Evolutionary conservation across 108 stramenopile species (phyloP), one percentile per base, ranked within the genome.

Genomic region (Cyclotella cryptica): DNA sequence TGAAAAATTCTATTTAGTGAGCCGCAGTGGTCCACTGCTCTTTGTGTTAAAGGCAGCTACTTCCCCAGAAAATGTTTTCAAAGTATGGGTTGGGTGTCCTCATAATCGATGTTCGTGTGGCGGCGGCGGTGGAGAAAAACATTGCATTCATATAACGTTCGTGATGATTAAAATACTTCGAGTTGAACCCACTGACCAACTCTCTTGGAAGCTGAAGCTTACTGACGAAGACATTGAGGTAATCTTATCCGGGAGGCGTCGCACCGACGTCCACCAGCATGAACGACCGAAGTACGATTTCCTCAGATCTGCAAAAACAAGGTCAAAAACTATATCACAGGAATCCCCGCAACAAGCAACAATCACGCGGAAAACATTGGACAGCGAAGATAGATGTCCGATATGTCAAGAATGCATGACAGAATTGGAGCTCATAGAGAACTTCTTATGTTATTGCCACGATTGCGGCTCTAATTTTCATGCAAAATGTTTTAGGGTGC

Each of bases 371-470:
- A 72, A 46, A 46, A 44, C 53, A 54, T 29, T 72, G 5, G 71
- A 45, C 3, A 13, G 47, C 4, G 26, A 46, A 28, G 59, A 61
- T 11, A 60, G 9, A 45, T 72, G 71, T 44, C 9, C 59, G 13
- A 72, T 72, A 11, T 72, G 71, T 26, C 71, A 72, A 42, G 59
- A 72, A 19, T 14, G 3, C 7, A 72, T 72, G 59, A 45, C 59
- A 61, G 45, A 72, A 10, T 5, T 61, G 12, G 71, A 72, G n/a
- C 26, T 70, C n/a, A 21, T 53, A 5, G 59, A 72, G 24, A 72
- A 61, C 24, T 44, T 60, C n/a, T 43, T 72, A 3, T 60, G 53
- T 24, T 72, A 42, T 35, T 72, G 71, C 49, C 17, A 47, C 15
- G 8, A 9, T 26, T 72, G 71, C 26, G 69, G 69, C 3, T 57